Evolutionary conservation across 768 basidiomycete genomes (phyloP), one percentile per base, ranked within the genome.

Genomic region (Termitomyces sp.): DNA sequence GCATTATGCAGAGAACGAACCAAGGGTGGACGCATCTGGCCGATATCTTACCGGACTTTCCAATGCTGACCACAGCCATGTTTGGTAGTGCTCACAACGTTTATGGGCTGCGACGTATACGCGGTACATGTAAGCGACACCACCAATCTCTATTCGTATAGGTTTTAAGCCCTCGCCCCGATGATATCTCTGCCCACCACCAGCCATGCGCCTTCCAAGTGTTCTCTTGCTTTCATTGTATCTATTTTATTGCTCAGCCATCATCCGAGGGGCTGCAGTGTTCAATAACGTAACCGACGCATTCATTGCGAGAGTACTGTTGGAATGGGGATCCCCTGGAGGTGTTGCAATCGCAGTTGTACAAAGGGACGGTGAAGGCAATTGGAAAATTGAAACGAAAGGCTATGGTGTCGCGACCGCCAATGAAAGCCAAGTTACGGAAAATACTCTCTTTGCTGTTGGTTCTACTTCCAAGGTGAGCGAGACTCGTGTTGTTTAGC

Each of bases 401-500:
- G 71, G 71, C 0, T 72, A 70, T 48, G 72, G 73, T 20, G 53
- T 43, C 14, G 71, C 73, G 1, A 68, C 63, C 14, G 56, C 61
- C 1, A 66, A 65, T 35, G 70, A 68, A 6, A 69, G 58, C 18
- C 48, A 59, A 32, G 67, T 69, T 26, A 69, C 69, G 10, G 62
- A 65, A 41, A 65, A 70, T 26, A 70, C 71, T 1, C 53, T 69
- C 18, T 72, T 71, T 43, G 55, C 56, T 44, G 71, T 74, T 18
- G 72, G 67, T 0, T 74, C 73, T 28, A 73, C 71, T 41, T 72
- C 72, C 5, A 72, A 72, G 68, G 70, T 68, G 28, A 48, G 70
- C 67, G 28, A 48, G 16, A 18, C 14, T 16, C 16, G 30, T 48
- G 14, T 30, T 16, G 47, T 18, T 18, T 16, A 48, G 1, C 28